Base-by-base conservation (phyloP, 1,139 yeast genomes). In the Diutina neorugosa region DNA sequence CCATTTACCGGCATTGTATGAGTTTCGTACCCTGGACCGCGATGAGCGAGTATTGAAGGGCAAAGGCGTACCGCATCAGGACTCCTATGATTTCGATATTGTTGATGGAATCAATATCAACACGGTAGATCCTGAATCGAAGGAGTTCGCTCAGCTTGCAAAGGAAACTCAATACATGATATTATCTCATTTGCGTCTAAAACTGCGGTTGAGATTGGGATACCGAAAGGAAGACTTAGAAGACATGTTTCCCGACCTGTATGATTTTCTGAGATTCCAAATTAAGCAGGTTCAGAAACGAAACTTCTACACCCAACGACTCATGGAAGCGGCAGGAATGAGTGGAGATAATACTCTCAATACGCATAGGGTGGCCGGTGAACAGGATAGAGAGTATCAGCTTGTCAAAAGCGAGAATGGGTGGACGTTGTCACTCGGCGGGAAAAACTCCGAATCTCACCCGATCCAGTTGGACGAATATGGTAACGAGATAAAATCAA, bases 131-230 rank as follows among this genome's bases (percentile, higher is more conserved):
- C 93, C 93, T 0, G 76, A 77, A 9, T 84, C 93, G 0, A 65
- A 74, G 44, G 86, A 82, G 58, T 86, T 86, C 62, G 73, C 74
- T 16, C 74, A 73, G 42, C 65, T 86, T 23, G 96, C 98, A 0
- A 69, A 84, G 54, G 80, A 91, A 0, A 84, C 96, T 0, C 97
- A 90, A 63, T 94, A 93, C 63, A 89, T 89, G 79, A 80, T 90
- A 2, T 69, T 94, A 25, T 88, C 93, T 11, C 89, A 89, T 54
- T 77, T 95, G 19, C 68, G 99, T 54, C 70, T 90, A 41, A 77
- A 89, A 57, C 91, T 98, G 0, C 71, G 99, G 54, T 77, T 94
- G 64, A 82, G 99, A 70, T 85, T 94, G 96, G 99, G 99, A 0
- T 89, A 86, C 63, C 76, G 91, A 0, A 88, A 89, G 56, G 93